Percentiles rank a stretch among this genome's conserved stretches.
Evolutionary conservation across 148 eudicot species (phyloP).

Genomic region (Silene uniflora): DNA sequence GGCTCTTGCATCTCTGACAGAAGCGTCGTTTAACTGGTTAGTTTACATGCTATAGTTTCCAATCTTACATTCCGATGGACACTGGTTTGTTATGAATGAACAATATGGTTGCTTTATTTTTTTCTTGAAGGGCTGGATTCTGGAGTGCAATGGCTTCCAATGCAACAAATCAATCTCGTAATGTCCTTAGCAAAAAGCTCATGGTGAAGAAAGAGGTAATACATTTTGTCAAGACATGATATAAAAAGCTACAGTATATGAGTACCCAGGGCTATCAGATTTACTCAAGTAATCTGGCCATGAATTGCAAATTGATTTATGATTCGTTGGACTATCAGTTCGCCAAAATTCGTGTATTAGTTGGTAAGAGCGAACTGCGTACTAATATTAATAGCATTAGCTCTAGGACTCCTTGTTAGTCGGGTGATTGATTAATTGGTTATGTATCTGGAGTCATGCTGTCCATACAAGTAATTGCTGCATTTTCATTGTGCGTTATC

Average conservation of each 20-base stretch:
- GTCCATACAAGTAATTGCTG: too few relatives aligned
- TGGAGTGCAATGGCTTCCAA: conserved; percentile 99
- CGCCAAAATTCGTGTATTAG: too few relatives aligned
- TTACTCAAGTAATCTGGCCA: too few relatives aligned
- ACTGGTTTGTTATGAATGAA: neutral
- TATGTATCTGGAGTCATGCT: neutral
- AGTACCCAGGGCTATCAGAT: neutral
- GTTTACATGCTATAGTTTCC: conserved; percentile 19
- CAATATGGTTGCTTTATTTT: conserved; percentile 11
- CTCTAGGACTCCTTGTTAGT: neutral
- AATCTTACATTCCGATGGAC: neutral
- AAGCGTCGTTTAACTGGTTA: conserved; percentile 94
- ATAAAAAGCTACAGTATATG: neutral
- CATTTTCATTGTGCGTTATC: neutral
- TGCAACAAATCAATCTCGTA: conserved; percentile 81
- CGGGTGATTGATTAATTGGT: neutral
- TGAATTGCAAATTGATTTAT: too few relatives aligned
- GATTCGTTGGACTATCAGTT: too few relatives aligned
- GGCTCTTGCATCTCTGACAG: conserved; percentile 82
- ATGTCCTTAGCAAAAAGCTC: conserved; percentile 92
- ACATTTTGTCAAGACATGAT: neutral
- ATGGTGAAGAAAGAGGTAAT: conserved; percentile 90
- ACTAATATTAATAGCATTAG: too few relatives aligned
- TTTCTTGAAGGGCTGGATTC: conserved; percentile 73
- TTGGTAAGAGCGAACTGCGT: too few relatives aligned